Conservation (phyloP, 2,329 filamentous ascomycete species). For the Diaporthe capsici region DNA sequence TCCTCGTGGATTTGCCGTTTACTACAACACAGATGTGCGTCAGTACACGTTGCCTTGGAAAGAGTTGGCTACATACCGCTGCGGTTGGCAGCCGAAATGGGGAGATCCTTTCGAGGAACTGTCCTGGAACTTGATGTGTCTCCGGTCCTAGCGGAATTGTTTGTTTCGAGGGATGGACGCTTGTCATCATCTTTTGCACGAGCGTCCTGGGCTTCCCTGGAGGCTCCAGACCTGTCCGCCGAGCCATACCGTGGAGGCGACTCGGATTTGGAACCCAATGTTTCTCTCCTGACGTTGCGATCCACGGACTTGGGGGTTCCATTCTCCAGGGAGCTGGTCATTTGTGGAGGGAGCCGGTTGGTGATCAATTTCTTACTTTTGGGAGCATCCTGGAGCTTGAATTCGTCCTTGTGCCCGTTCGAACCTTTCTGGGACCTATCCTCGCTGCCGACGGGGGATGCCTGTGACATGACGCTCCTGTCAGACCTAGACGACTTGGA, state of each 20-base stretch:
- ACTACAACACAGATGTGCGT: slow-evolving; percentile 46
- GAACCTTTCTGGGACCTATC: slow-evolving; percentile 55
- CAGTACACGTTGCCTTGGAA: slow-evolving; percentile 39
- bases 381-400: slow-evolving; percentile 86
- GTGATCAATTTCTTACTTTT: slow-evolving; percentile 68
- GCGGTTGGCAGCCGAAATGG: slow-evolving; percentile 54
- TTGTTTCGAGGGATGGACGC: slow-evolving; percentile 60
- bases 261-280: slow-evolving; percentile 48
- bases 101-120: slow-evolving; percentile 76
- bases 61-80: slow-evolving; percentile 56
- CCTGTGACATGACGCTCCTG: slow-evolving; percentile 50
- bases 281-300: slow-evolving; percentile 55
- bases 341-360: slow-evolving; percentile 61
- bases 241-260: slow-evolving; percentile 52
- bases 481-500: slow-evolving; percentile 60
- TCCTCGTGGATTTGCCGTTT: slow-evolving; percentile 52
- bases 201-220: slow-evolving; percentile 72
- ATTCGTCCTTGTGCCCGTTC: slow-evolving; percentile 69
- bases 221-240: slow-evolving; percentile 56
- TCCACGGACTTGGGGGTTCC: slow-evolving; percentile 54
- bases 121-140: slow-evolving; percentile 60
- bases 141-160: slow-evolving; percentile 54
- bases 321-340: slow-evolving; percentile 56
- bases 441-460: slow-evolving; percentile 52
- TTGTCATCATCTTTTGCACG: slow-evolving; percentile 68